Base-by-base conservation (phyloP, 352 stramenopile genomes). In the Phytopythium helicoides region DNA sequence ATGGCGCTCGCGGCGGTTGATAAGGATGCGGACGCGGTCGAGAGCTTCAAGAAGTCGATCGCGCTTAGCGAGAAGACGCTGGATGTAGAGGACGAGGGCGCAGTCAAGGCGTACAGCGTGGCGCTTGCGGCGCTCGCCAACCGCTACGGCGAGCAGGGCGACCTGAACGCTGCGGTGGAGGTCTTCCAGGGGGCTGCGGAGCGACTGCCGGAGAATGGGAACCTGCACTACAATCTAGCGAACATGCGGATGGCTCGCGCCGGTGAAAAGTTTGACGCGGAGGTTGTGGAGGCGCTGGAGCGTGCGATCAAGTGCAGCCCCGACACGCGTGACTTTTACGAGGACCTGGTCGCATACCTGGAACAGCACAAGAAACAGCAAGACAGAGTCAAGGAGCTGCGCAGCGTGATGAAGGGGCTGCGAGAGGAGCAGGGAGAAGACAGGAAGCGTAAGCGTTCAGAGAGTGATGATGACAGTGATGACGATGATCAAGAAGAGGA, bases 201-300 rank as follows among this genome's bases (percentile, higher is more conserved):
- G 0, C 61, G 47, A 53, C 78, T 84, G 33, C 66, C 76, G 0
- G 35, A 50, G 1, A 73, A 68, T 39, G 76, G 64, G 3, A 86
- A 90, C 44, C 56, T 87, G 56, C 72, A 87, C 28, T 90, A 74
- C 58, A 90, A 90, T 55, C 31, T 90, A 26, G 79, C 79, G 35
- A 78, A 70, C 45, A 88, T 90, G 80, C 64, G 69, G n/a, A 67
- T 80, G 56, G 77, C 75, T 10, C 66, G 62, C 25, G 71, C 58
- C 39, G 61, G 63, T 15, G 66, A 53, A 40, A 41, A 23, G 6
- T 68, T 79, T 53, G 54, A 67, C 42, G 26, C n/a, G 12, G 23
- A 69, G 16, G 68, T 64, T 26, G 53, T 42, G n/a, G 22, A 42
- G n/a, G 54, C 58, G 15, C 68, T 87, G 37, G 71, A 83, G 48